phyloP scores from a whole-genome alignment of 73 alveolate genomes.

The Paramecium sonneborni region DNA sequence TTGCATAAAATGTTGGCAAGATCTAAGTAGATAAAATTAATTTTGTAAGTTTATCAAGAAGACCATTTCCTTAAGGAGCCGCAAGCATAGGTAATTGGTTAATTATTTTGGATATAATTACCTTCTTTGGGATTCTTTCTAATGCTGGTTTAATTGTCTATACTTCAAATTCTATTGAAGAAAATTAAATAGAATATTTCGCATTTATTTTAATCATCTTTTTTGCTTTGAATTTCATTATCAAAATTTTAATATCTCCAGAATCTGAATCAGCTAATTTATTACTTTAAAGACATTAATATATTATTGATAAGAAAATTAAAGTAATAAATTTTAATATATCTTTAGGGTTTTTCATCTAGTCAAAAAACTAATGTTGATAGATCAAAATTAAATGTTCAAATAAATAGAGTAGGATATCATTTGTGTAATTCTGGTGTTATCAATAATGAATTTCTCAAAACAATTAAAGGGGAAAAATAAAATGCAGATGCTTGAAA shows the following conservation, averaged over 20 bases:
- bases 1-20: conserved; percentile 45
- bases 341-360: neutral
- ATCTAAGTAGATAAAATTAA: conserved; percentile 66
- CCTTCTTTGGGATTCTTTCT: conserved; percentile 62
- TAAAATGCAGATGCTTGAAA: neutral
- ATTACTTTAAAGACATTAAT: conserved; percentile 39
- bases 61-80: conserved; percentile 75
- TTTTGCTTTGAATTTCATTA: conserved; percentile 17
- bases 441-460: neutral
- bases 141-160: conserved; percentile 69
- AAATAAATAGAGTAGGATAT: neutral
- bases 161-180: conserved; percentile 32
- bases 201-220: conserved; percentile 23
- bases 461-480: neutral
- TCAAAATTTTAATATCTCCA: conserved; percentile 13
- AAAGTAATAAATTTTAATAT: neutral
- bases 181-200: neutral
- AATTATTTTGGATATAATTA: conserved; percentile 53
- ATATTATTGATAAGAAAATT: conserved; percentile 3
- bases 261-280: conserved; percentile 56
- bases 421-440: conserved; percentile 1
- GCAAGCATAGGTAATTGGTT: conserved; percentile 68
- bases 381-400: neutral
- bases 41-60: conserved; percentile 61
- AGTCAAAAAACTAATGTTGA: neutral